Percentiles rank a stretch among this genome's conserved stretches.
Conservation (phyloP, 768 basidiomycete species). For the Termitomyces sp. region DNA sequence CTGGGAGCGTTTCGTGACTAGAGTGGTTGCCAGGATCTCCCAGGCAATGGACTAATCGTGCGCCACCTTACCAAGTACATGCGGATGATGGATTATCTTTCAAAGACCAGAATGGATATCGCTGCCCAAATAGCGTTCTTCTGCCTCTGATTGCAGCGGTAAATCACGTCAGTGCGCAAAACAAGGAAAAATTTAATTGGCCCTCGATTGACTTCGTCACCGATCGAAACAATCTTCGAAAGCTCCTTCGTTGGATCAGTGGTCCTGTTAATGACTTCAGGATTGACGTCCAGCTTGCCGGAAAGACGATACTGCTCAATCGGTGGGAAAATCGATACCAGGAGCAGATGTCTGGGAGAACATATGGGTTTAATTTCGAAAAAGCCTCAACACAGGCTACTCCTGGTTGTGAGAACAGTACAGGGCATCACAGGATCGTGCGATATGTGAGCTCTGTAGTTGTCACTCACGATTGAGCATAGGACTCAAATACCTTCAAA, state of each 20-base stretch:
- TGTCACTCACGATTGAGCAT: neutral
- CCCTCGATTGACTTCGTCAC: slow-evolving; percentile 44
- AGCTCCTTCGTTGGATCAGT: slow-evolving; percentile 54
- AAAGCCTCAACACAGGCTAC: slow-evolving; percentile 44
- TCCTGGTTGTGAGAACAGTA: slow-evolving; percentile 40
- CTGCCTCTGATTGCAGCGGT: slow-evolving; percentile 60
- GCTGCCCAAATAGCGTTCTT: slow-evolving; percentile 28
- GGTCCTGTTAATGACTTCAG: slow-evolving; percentile 46
- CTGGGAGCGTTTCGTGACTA: neutral
- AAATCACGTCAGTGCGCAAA: slow-evolving; percentile 31
- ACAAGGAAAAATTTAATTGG: slow-evolving; percentile 36
- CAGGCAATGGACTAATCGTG: slow-evolving; percentile 40
- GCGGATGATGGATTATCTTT: slow-evolving; percentile 45
- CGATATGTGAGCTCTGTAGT: slow-evolving; percentile 44
- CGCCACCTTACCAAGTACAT: slow-evolving; percentile 46
- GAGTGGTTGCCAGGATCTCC: slow-evolving; percentile 37
- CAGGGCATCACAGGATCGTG: slow-evolving; percentile 60
- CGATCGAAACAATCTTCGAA: slow-evolving; percentile 63
- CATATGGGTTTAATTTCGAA: slow-evolving; percentile 62
- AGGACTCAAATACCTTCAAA: neutral
- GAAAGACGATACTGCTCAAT: slow-evolving; percentile 56
- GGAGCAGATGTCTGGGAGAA: slow-evolving; percentile 30
- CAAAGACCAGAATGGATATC: slow-evolving; percentile 54
- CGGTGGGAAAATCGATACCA: slow-evolving; percentile 45
- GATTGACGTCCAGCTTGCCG: slow-evolving; percentile 64